Base-by-base conservation (phyloP, 306 rosid species). In the Comarum palustre region DNA sequence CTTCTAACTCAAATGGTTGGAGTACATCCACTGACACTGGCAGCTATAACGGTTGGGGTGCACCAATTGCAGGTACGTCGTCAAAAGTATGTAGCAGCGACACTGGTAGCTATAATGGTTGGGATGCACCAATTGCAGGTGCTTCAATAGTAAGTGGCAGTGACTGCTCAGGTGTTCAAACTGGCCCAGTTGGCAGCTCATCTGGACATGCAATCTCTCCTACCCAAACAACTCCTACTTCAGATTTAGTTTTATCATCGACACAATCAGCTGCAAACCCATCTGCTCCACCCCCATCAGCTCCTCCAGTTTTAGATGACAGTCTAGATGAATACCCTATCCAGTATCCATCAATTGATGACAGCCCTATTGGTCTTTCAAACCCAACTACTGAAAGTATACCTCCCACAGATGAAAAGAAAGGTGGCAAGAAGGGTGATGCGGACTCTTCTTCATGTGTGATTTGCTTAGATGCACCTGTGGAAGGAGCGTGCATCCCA, bases 401-500 rank as follows among this genome's bases (percentile, higher is more conserved):
- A 68, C 82, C 83, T 31, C 73, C 73, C 31, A 68, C 52, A 62
- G 60, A 27, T 3, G 85, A 76, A 41, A 41, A 10, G 45, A 41
- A 41, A 39, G 42, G 42, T 54, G 93, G 70, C 66, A 73, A 55
- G n/a, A 63, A 66, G 76, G 97, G 76, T 27, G 79, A 73, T n/a
- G 85, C 71, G 34, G 71, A 29, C 10, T 73, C 84, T 41, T 87
- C 95, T 38, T 76, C 93, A 0, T 95, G 99, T 5, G 87, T 95
- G 68, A 90, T 95, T 73, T 95, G 99, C 80, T 83, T 95, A 84
- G 99, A 95, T 83, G 93, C 99, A 78, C 96, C 92, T 6, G 87
- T 88, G n/a, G 92, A 95, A 79, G 99, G 96, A 60, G 97, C 93
- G 52, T 91, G 96, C 96, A 95, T 95, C 74, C 99, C 99, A 12